A percentile compares a stretch with the other conserved stretches of the same genome.
These are phyloP conservation scores for Yarrowia sp. DNA, from an alignment of 805 yeast species.

Conservation along the genomic window DNA sequence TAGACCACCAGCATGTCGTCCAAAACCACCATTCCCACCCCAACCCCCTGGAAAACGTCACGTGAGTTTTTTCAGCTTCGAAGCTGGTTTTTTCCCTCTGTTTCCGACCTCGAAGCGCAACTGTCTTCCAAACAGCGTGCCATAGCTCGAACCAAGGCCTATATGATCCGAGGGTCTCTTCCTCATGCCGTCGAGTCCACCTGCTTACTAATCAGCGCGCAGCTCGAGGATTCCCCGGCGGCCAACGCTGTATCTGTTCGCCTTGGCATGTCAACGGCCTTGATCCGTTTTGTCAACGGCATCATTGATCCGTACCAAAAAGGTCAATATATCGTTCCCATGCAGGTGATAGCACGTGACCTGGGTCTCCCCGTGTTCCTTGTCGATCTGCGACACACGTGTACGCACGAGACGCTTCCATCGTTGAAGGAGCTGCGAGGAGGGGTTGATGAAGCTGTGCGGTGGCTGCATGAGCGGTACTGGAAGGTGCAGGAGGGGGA, in stretches of 20 bases:
- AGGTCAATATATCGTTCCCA: conserved; percentile 13
- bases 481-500: not conserved
- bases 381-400: conserved; percentile 28
- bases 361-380: conserved; percentile 25
- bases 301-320: conserved; percentile 37
- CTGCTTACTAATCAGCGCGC: not conserved
- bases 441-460: not conserved
- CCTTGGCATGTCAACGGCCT: conserved; percentile 21
- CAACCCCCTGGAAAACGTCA: not conserved
- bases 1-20: not conserved
- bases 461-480: conserved; percentile 1
- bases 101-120: not conserved
- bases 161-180: conserved; percentile 14
- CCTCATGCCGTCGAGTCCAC: conserved; percentile 36
- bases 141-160: conserved; percentile 18
- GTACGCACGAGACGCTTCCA: conserved; percentile 30
- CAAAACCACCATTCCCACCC: not conserved
- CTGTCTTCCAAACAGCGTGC: not conserved
- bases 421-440: conserved; percentile 1
- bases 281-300: conserved; percentile 33
- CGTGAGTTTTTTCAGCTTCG: conserved; percentile 19
- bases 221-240: not conserved
- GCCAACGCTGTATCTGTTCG: conserved; percentile 12
- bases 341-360: conserved; percentile 34
- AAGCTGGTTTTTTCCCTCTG: conserved; percentile 6